These are phyloP conservation scores for Chalciporus sphaerocephalus DNA, from an alignment of 768 basidiomycete species.

Conservation along the genomic window DNA sequence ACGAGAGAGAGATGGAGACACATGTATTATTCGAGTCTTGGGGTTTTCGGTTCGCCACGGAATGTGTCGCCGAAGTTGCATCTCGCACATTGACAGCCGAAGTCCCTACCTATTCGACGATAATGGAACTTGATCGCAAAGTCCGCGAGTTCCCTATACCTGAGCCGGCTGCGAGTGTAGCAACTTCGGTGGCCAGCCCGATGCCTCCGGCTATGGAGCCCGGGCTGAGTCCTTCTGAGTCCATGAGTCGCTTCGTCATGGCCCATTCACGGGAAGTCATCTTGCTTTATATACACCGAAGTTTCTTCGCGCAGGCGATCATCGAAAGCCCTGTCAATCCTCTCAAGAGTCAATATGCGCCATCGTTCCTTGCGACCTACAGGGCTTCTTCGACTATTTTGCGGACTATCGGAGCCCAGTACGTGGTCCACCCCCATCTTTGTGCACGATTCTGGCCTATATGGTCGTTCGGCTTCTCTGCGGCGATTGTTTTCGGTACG, in stretches of 20 bases:
- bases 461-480: slow-evolving; percentile 59
- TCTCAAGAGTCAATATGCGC: slow-evolving; percentile 58
- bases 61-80: slow-evolving; percentile 63
- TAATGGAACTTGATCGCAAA: slow-evolving; percentile 64
- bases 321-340: slow-evolving; percentile 65
- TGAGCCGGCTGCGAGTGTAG: slow-evolving; percentile 38
- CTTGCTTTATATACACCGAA: slow-evolving; percentile 59
- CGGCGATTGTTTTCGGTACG: slow-evolving; percentile 70
- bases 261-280: slow-evolving; percentile 36
- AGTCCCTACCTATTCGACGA: slow-evolving; percentile 57
- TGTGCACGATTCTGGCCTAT: slow-evolving; percentile 55
- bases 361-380: slow-evolving; percentile 62
- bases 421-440: slow-evolving; percentile 41
- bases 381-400: slow-evolving; percentile 55
- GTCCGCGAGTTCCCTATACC: slow-evolving; percentile 63
- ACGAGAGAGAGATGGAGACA: slow-evolving; percentile 22
- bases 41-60: slow-evolving; percentile 60
- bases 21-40: slow-evolving; percentile 43
- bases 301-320: slow-evolving; percentile 69
- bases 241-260: slow-evolving; percentile 40
- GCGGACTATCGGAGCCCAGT: slow-evolving; percentile 47
- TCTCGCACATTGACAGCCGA: slow-evolving; percentile 59
- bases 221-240: slow-evolving; percentile 17
- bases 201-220: slow-evolving; percentile 15
- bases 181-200: slow-evolving; percentile 31